Evolutionary conservation across 1,284 basidiomycete genomes (phyloP).

Genomic region (Puccinia hordei): DNA sequence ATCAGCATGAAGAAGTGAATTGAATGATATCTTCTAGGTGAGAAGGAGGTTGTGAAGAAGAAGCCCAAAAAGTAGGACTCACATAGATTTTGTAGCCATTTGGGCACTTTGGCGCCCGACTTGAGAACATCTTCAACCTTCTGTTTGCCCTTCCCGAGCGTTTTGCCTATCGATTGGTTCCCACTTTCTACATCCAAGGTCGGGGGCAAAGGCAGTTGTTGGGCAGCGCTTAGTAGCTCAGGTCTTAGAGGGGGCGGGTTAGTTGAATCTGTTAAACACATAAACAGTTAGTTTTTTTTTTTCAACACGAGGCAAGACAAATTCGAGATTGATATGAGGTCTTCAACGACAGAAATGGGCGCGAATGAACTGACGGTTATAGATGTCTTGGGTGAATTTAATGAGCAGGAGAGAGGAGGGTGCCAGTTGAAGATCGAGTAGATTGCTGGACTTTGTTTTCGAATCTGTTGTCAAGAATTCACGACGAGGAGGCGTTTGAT

Average conservation of each 20-base stretch:
- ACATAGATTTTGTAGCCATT: slow-evolving; percentile 66
- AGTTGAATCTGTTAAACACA: slow-evolving; percentile 52
- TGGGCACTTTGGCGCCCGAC: slow-evolving; percentile 54
- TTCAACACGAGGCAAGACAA: too few species aligned
- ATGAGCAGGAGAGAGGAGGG: slow-evolving; percentile 77
- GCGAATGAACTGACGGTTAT: slow-evolving; percentile 67
- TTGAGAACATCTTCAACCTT: slow-evolving; percentile 56
- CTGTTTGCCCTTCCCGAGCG: slow-evolving; percentile 50
- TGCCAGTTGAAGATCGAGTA: slow-evolving; percentile 73
- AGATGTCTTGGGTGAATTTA: slow-evolving; percentile 70
- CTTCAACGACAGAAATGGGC: too few species aligned
- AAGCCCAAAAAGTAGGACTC: neutral
- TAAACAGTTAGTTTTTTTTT: too few species aligned
- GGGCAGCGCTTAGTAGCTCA: slow-evolving; percentile 65
- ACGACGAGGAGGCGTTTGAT: slow-evolving; percentile 75
- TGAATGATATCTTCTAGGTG: too few species aligned
- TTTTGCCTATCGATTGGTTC: slow-evolving; percentile 35
- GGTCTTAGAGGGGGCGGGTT: slow-evolving; percentile 70
- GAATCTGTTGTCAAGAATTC: slow-evolving; percentile 78
- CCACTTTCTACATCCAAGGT: slow-evolving; percentile 53
- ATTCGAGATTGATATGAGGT: neutral
- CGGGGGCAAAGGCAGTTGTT: slow-evolving; percentile 68
- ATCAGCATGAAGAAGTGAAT: neutral
- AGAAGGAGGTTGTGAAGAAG: neutral
- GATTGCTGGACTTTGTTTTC: slow-evolving; percentile 68